These are phyloP conservation scores for Dendryphion nanum DNA, from an alignment of 2,329 filamentous ascomycete genomes.

Conservation along the genomic window DNA sequence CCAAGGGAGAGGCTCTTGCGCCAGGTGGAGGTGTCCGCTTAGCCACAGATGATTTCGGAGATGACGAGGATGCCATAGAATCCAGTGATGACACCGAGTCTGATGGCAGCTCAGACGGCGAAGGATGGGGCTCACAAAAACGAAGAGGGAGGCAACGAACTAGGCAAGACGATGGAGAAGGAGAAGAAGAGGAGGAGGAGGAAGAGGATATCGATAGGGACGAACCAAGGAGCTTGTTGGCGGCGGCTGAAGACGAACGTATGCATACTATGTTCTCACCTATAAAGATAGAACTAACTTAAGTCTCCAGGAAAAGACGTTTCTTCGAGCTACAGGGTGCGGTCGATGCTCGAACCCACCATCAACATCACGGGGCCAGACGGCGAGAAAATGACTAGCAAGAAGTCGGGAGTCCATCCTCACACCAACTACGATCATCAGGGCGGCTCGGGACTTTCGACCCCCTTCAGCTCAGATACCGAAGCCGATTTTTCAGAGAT, in stretches of 20 bases:
- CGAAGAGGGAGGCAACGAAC: conserved; percentile 40
- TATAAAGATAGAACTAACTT: conserved; percentile 6
- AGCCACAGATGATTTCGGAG: conserved; percentile 57
- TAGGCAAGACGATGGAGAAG: conserved; percentile 33
- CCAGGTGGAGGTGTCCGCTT: conserved; percentile 57
- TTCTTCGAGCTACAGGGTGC: conserved; percentile 56
- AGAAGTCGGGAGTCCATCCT: conserved; percentile 68
- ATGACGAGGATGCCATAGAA: conserved; percentile 60
- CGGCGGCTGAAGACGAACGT: conserved; percentile 78
- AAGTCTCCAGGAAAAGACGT: conserved; percentile 52
- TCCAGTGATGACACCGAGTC: conserved; percentile 58
- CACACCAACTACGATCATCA: conserved; percentile 83
- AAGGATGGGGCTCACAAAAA: conserved; percentile 49
- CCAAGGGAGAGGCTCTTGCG: conserved; percentile 42
- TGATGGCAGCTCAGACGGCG: conserved; percentile 63
- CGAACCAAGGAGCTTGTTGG: conserved; percentile 59
- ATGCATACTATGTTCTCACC: conserved; percentile 34
- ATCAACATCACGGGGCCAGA: conserved; percentile 64
- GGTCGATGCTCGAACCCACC: conserved; percentile 66
- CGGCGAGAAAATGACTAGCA: conserved; percentile 56
- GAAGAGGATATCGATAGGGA: conserved; percentile 34
- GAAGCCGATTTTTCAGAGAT: conserved; percentile 84
- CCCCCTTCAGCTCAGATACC: conserved; percentile 76
- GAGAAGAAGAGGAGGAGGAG: too few species aligned
- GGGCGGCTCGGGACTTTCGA: conserved; percentile 56